Conservation (phyloP, 2,329 filamentous ascomycete species). For the Fonsecaea multimorphosa region DNA sequence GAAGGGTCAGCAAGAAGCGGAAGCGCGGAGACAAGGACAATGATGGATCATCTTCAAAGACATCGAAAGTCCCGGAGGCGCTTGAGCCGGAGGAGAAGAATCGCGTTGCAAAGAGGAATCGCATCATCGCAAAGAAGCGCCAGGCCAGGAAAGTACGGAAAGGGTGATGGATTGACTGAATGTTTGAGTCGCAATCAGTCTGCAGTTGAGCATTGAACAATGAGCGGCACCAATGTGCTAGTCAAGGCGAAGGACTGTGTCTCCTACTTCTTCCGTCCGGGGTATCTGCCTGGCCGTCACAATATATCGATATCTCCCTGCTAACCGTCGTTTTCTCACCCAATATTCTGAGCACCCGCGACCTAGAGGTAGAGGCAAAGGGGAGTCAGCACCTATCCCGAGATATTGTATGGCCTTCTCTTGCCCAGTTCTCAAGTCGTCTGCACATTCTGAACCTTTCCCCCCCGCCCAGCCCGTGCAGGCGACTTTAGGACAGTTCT, state of each 20-base stretch:
- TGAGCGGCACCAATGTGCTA: not conserved
- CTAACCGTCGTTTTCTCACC: slow-evolving; percentile 12
- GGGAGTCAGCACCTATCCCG: slow-evolving; percentile 17
- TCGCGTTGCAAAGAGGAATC: slow-evolving; percentile 68
- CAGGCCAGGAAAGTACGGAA: slow-evolving; percentile 72
- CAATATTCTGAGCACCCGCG: slow-evolving; percentile 35
- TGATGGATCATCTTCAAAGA: slow-evolving; percentile 10
- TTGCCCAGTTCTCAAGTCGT: not conserved
- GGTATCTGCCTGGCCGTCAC: slow-evolving; percentile 1
- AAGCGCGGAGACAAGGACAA: slow-evolving; percentile 25
- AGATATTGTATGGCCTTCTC: not conserved
- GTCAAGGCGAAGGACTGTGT: not conserved
- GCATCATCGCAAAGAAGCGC: slow-evolving; percentile 85
- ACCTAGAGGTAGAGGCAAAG: slow-evolving; percentile 27
- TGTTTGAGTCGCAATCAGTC: not conserved
- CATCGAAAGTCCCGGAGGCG: slow-evolving; percentile 10
- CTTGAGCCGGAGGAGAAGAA: slow-evolving; percentile 52
- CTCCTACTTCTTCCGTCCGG: not conserved
- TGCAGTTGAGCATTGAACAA: not conserved
- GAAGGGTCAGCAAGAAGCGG: slow-evolving; percentile 49
- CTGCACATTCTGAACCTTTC: not conserved
- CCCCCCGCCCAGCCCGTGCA: not conserved
- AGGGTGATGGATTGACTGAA: slow-evolving; percentile 37
- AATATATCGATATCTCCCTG: slow-evolving; percentile 3
- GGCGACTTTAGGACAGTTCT: not conserved